Base-by-base conservation (phyloP, 1,284 basidiomycete species). In the Melampsora americana region DNA sequence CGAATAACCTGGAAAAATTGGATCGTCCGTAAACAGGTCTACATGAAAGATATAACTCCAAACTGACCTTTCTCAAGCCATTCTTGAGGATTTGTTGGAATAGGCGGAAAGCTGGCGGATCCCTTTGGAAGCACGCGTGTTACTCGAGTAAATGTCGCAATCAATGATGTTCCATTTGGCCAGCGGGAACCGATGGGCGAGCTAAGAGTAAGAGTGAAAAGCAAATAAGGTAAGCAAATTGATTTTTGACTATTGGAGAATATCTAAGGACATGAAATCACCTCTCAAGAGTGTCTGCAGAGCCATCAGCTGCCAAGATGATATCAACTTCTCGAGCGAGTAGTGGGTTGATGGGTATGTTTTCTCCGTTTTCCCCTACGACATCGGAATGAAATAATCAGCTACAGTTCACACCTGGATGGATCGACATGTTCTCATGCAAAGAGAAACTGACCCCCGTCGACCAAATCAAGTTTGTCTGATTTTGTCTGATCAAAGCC, bases 181-280 rank as follows among this genome's bases (percentile, higher is more conserved):
- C 88, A 92, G 60, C 78, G 80, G 75, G 87, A 84, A 16, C 70
- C 70, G 30, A 30, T 26, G 35, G 32, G 35, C 32, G 30, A 61
- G 48, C 30, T 65, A 32, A 62, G 26, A 7, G 5, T 20, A 35
- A 62, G 28, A 11, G 53, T 59, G 5, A 23, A 23, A 9, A 23
- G 2, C 16, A 23, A 9, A n/a, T 1, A 9, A 23, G 23, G 23
- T 59, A 23, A 23, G 28, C n/a, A 59, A 9, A 30, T 16, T 16
- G 5, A 20, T 26, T 39, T n/a, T n/a, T n/a, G n/a, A n/a, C n/a
- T n/a, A n/a, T n/a, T n/a, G n/a, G n/a, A n/a, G n/a, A n/a, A n/a
- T n/a, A n/a, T n/a, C n/a, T n/a, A n/a, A n/a, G n/a, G n/a, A 85
- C 85, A 80, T 90, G 90, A 67, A 90, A 89, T 88, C 88, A 92